phyloP scores from a whole-genome alignment of 768 basidiomycete genomes.

The Suillus brevipes region DNA sequence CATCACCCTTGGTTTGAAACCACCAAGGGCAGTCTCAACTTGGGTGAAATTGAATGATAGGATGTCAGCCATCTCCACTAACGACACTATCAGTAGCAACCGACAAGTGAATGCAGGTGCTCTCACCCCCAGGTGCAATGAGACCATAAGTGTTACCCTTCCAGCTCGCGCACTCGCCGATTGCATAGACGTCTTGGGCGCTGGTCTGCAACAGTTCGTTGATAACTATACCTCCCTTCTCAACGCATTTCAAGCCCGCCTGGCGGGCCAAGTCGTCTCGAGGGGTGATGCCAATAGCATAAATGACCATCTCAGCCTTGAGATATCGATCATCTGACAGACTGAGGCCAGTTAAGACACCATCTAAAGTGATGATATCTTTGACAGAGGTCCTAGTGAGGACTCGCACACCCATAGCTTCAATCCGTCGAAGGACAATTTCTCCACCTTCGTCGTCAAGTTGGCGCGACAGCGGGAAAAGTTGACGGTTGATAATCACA shows the following conservation, averaged over 20 bases:
- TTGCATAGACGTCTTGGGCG: slow-evolving; percentile 61
- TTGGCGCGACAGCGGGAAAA: slow-evolving; percentile 57
- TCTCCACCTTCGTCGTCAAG: slow-evolving; percentile 58
- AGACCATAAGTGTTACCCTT: slow-evolving; percentile 67
- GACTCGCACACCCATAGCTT: slow-evolving; percentile 58
- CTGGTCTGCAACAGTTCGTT: slow-evolving; percentile 58
- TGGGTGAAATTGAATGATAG: slow-evolving; percentile 72
- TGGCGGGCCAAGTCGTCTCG: slow-evolving; percentile 64
- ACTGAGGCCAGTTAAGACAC: slow-evolving; percentile 47
- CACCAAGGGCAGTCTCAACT: slow-evolving; percentile 42
- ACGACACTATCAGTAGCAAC: slow-evolving; percentile 1
- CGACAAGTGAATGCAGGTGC: neutral
- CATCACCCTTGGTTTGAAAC: slow-evolving; percentile 47
- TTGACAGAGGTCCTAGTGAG: slow-evolving; percentile 42
- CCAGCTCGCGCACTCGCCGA: slow-evolving; percentile 79
- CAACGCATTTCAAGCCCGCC: slow-evolving; percentile 50
- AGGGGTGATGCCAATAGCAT: slow-evolving; percentile 69
- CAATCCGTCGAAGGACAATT: slow-evolving; percentile 60
- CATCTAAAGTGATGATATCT: slow-evolving; percentile 37
- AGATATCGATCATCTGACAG: slow-evolving; percentile 48
- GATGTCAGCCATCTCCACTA: slow-evolving; percentile 73
- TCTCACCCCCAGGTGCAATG: slow-evolving; percentile 64
- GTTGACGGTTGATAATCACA: slow-evolving; percentile 52
- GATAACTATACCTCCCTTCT: slow-evolving; percentile 58
- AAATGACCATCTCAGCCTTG: slow-evolving; percentile 57